Conservation (phyloP, 2,329 filamentous ascomycete genomes). For the Aspergillus quadricinctus region DNA sequence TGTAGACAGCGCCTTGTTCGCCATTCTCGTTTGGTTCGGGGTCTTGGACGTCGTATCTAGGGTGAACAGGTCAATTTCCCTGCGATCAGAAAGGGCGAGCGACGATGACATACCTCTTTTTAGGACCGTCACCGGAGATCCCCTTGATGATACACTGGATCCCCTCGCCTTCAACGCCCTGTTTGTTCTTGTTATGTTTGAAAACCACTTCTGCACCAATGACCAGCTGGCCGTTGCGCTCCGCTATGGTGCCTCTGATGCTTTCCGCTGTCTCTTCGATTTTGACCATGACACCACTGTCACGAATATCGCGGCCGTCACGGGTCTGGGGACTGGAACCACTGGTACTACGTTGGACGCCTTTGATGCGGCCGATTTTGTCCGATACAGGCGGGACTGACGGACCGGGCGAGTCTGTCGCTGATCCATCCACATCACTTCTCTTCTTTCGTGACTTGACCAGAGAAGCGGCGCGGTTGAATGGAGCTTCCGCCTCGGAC, state of each 20-base stretch:
- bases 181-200: slow-evolving; percentile 48
- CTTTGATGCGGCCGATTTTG: slow-evolving; percentile 43
- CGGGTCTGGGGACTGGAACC: slow-evolving; percentile 40
- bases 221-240: slow-evolving; percentile 41
- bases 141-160: slow-evolving; percentile 75
- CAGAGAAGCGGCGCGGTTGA: slow-evolving; percentile 33
- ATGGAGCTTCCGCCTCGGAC: slow-evolving; percentile 42
- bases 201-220: slow-evolving; percentile 49
- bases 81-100: background rate
- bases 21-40: slow-evolving; percentile 69
- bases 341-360: slow-evolving; percentile 38
- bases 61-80: slow-evolving; percentile 12
- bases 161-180: slow-evolving; percentile 50
- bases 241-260: slow-evolving; percentile 41
- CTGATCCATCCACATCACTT: slow-evolving; percentile 41
- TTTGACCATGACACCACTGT: slow-evolving; percentile 33
- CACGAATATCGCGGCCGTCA: slow-evolving; percentile 33
- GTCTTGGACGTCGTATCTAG: slow-evolving; percentile 72
- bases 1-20: slow-evolving; percentile 59
- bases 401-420: slow-evolving; percentile 43
- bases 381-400: slow-evolving; percentile 37
- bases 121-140: slow-evolving; percentile 66
- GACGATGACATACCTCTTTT: slow-evolving; percentile 53
- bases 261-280: slow-evolving; percentile 42
- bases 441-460: slow-evolving; percentile 46